A percentile compares a stretch with the other conserved stretches of the same genome.
phyloP scores from a whole-genome alignment of 179 eudicot genomes.

The Gypsophila paniculata region DNA sequence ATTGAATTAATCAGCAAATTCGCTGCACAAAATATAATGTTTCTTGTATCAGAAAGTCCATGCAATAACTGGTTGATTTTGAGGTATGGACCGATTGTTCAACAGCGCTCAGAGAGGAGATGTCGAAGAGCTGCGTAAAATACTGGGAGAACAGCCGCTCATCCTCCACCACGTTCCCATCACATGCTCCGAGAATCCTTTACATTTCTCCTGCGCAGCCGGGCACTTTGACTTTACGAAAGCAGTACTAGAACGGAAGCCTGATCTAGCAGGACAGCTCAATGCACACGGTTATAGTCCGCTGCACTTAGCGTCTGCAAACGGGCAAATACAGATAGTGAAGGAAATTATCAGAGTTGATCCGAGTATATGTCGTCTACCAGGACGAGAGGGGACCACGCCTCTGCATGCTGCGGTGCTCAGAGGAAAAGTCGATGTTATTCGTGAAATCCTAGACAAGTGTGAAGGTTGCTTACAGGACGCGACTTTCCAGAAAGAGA shows the following conservation, averaged over 20 bases:
- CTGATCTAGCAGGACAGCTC: slow-evolving; percentile 29
- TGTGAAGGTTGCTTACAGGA: slow-evolving; percentile 33
- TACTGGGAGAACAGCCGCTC: slow-evolving; percentile 24
- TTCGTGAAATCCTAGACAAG: slow-evolving; percentile 31
- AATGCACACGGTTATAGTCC: slow-evolving; percentile 35
- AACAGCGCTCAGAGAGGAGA: neutral
- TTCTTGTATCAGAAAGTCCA: too few relatives aligned
- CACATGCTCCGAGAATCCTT: slow-evolving; percentile 28
- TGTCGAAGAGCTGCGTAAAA: slow-evolving; percentile 22
- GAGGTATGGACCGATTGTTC: slow-evolving; percentile 11
- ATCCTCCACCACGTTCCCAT: slow-evolving; percentile 28
- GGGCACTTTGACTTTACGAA: slow-evolving; percentile 32
- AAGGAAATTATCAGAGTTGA: slow-evolving; percentile 32
- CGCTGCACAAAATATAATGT: too few relatives aligned
- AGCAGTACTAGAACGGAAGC: slow-evolving; percentile 25
- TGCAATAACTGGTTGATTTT: neutral
- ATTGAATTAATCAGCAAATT: too few relatives aligned
- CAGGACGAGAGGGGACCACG: slow-evolving; percentile 34
- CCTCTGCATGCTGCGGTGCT: slow-evolving; percentile 37
- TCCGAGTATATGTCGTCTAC: slow-evolving; percentile 17
- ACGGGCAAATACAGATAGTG: slow-evolving; percentile 30
- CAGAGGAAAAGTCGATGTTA: slow-evolving; percentile 33
- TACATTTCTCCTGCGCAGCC: slow-evolving; percentile 28
- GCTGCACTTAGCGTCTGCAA: slow-evolving; percentile 36
- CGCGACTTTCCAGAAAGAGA: slow-evolving; percentile 36